These are phyloP conservation scores for Parathielavia hyrcaniae DNA, from an alignment of 495 filamentous ascomycete genomes.

Conservation along the genomic window DNA sequence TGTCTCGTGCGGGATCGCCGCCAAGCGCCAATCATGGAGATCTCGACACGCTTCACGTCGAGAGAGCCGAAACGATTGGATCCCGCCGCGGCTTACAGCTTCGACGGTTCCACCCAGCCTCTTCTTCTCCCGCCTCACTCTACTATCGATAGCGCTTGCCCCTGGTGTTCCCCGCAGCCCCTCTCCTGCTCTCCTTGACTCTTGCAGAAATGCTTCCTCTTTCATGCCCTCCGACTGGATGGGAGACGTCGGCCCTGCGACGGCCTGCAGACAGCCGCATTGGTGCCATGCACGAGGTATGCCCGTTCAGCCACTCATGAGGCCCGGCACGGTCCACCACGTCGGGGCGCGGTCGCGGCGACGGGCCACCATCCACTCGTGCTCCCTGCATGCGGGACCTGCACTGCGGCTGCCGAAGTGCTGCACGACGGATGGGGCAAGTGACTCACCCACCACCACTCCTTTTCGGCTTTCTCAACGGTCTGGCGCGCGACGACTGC, in stretches of 20 bases:
- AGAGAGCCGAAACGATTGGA: conserved; percentile 11
- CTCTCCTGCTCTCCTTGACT: conserved; percentile 16
- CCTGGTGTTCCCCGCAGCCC: conserved; percentile 14
- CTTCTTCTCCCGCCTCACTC: conserved; percentile 5
- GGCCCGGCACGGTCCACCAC: conserved; percentile 28
- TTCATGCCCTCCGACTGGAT: conserved; percentile 24
- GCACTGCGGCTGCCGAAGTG: conserved; percentile 18
- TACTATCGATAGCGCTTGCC: conserved; percentile 36
- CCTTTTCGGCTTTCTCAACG: conserved; percentile 21
- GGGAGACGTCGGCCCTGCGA: conserved; percentile 23
- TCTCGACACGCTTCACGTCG: background rate
- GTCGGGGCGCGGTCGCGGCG: conserved; percentile 23
- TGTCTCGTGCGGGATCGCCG: conserved; percentile 21
- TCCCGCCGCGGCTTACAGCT: background rate
- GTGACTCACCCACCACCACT: conserved; percentile 33
- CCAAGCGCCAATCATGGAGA: conserved; percentile 15
- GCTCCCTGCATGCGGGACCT: conserved; percentile 21
- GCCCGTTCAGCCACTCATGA: conserved; percentile 24
- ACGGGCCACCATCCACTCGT: conserved; percentile 9
- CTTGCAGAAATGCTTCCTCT: conserved; percentile 17
- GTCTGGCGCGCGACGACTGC: conserved; percentile 20
- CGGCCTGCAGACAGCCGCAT: conserved; percentile 26
- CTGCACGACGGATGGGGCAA: conserved; percentile 10
- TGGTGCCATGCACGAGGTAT: conserved; percentile 23
- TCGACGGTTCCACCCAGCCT: too few relatives aligned